A percentile compares a stretch with the other conserved stretches of the same genome.
These are phyloP conservation scores for Penicillium sp. DNA, from an alignment of 2,329 filamentous ascomycete genomes.

Conservation along the genomic window DNA sequence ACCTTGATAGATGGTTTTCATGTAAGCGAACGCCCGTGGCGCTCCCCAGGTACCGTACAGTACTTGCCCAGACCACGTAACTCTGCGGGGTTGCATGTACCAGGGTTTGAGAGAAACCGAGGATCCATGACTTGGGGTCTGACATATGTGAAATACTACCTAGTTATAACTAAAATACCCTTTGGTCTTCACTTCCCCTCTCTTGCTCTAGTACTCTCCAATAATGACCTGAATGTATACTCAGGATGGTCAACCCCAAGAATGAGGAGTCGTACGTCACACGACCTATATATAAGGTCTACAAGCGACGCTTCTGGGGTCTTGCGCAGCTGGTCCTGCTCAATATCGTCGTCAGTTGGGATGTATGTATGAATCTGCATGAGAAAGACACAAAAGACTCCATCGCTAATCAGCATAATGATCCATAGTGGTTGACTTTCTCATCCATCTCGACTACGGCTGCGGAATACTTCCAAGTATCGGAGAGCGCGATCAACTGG, in stretches of 20 bases:
- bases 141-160: background rate
- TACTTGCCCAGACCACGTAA: constrained; percentile 1
- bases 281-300: constrained; percentile 56
- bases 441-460: constrained; percentile 76
- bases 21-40: background rate
- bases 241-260: background rate
- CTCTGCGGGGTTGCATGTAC: constrained; percentile 7
- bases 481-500: constrained; percentile 84
- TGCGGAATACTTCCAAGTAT: constrained; percentile 73
- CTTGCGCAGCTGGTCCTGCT: constrained; percentile 78
- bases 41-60: background rate
- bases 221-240: background rate
- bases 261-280: constrained; percentile 14
- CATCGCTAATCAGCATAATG: background rate
- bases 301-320: constrained; percentile 88
- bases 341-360: constrained; percentile 94
- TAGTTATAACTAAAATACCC: background rate
- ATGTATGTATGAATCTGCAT: constrained; percentile 60
- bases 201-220: background rate
- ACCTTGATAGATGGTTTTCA: background rate
- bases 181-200: background rate
- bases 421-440: constrained; percentile 80
- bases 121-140: background rate
- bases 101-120: background rate
- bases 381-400: background rate